Percentiles rank a stretch among this genome's conserved stretches.
phyloP scores from a whole-genome alignment of 768 basidiomycete genomes.

The Mycena latifolia region DNA sequence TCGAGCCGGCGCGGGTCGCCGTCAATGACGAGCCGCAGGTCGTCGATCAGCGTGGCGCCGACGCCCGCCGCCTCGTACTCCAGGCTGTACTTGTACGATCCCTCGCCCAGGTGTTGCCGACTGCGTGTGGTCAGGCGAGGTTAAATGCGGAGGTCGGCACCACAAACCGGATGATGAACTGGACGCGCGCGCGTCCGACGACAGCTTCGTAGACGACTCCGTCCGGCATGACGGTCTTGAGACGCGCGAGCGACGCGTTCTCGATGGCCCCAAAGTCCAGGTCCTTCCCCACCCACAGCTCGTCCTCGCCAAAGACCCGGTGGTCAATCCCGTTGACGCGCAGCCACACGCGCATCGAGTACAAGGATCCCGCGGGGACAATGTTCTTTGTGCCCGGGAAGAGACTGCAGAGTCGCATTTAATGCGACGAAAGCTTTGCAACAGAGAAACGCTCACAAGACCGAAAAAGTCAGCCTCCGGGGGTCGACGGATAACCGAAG shows the following conservation, averaged over 20 bases:
- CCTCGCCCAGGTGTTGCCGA: slow-evolving; percentile 60
- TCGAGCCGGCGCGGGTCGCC: slow-evolving; percentile 65
- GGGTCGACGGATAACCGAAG: slow-evolving; percentile 67
- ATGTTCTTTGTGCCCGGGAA: slow-evolving; percentile 69
- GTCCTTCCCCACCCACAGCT: slow-evolving; percentile 76
- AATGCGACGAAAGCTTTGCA: neutral
- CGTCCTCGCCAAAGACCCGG: slow-evolving; percentile 72
- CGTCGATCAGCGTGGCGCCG: slow-evolving; percentile 65
- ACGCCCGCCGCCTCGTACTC: slow-evolving; percentile 77
- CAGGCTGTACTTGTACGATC: slow-evolving; percentile 65
- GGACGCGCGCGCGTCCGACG: slow-evolving; percentile 68
- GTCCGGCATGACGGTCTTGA: slow-evolving; percentile 56
- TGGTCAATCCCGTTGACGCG: slow-evolving; percentile 70
- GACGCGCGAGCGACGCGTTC: slow-evolving; percentile 67
- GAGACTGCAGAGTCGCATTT: slow-evolving; percentile 47
- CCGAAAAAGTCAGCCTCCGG: slow-evolving; percentile 65
- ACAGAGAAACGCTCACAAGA: slow-evolving; percentile 62
- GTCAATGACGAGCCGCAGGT: slow-evolving; percentile 64
- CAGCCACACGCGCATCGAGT: slow-evolving; percentile 75
- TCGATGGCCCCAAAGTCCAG: slow-evolving; percentile 71
- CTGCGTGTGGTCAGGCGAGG: slow-evolving; percentile 44
- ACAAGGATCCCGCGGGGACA: slow-evolving; percentile 66
- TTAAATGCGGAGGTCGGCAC: neutral
- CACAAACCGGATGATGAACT: slow-evolving; percentile 65
- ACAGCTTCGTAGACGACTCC: slow-evolving; percentile 66